phyloP scores from a whole-genome alignment of 169 alveolate species.

The Eimeria mitis region DNA sequence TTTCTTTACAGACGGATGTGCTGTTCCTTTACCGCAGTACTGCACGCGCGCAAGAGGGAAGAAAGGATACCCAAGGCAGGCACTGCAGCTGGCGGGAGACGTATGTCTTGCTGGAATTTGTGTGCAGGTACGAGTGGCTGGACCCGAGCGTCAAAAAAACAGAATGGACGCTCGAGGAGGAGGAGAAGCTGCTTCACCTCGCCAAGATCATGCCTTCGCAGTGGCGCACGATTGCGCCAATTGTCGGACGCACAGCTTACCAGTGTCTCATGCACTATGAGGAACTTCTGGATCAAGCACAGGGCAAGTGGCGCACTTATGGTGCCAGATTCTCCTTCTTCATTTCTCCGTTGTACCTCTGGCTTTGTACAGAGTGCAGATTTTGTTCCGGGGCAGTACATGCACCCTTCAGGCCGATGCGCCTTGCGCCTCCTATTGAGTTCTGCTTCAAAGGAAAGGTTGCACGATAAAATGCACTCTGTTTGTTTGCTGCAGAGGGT shows the following conservation, averaged over 20 bases:
- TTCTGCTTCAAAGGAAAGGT: background rate
- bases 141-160: slow-evolving; percentile 99
- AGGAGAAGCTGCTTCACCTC: slow-evolving; percentile 99
- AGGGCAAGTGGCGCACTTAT: slow-evolving; percentile 88
- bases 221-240: slow-evolving; percentile 99
- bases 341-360: background rate
- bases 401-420: background rate
- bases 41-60: background rate
- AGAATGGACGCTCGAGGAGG: slow-evolving; percentile 99
- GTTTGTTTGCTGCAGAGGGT: slow-evolving; percentile 26
- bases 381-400: too few relatives aligned
- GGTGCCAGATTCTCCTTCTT: background rate
- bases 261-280: slow-evolving; percentile 99
- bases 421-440: background rate
- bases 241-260: slow-evolving; percentile 99
- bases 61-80: background rate
- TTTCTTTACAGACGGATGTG: too few relatives aligned
- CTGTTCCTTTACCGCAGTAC: background rate
- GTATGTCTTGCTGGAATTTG: background rate
- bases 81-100: background rate
- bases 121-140: slow-evolving; percentile 97
- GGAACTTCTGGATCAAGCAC: slow-evolving; percentile 98
- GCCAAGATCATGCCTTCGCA: slow-evolving; percentile 99
- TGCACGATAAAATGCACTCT: background rate
- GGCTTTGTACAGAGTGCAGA: background rate